Evolutionary conservation across 176 grass and related monocot species (phyloP), one percentile per base, ranked within the genome.

Genomic region (Chloris gayana): DNA sequence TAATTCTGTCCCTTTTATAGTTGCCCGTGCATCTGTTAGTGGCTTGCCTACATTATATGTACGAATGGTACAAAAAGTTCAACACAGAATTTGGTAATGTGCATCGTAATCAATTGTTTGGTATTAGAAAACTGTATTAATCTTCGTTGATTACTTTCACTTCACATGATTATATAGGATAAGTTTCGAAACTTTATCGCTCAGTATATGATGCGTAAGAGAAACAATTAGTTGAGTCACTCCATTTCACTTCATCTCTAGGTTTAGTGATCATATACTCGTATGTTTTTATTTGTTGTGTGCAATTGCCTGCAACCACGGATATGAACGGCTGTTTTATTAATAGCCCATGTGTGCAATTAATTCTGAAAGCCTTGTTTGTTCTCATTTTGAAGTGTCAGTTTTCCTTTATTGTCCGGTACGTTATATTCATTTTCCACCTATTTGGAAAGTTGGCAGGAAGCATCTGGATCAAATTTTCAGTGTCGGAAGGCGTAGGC

Each of bases 11-110:
- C 65, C 30, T 7, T 10, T 24, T 54, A 14, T 7, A 41, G 22
- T 30, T 66, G 65, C 59, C 6, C 30, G 35, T 49, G 37, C 32
- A 81, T 70, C 14, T 88, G 46, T 31, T 44, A 64, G 34, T 54
- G 57, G 57, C 25, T 29, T 76, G 34, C 44, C 74, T 76, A 37
- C 1, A 77, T 7, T 26, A 67, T 25, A 7, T 34, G 26, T 57
- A 31, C 38, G 31, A 31, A 63, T 46, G 71, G 41, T 47, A 42
- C 66, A 8, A 8, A 64, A 77, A 64, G 34, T 37, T 67, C 0
- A 63, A 70, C 19, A 70, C 25, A 34, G 74, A 76, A n/a, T 22
- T 24, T 53, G 34, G 27, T 37, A 42, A 4, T 50, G 61, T 67
- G 35, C 33, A 12, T 44, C 29, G 31, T 14, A 44, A 67, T 78